Conservation (phyloP, 1,284 basidiomycete genomes). For the Moesziomyces sp. region DNA sequence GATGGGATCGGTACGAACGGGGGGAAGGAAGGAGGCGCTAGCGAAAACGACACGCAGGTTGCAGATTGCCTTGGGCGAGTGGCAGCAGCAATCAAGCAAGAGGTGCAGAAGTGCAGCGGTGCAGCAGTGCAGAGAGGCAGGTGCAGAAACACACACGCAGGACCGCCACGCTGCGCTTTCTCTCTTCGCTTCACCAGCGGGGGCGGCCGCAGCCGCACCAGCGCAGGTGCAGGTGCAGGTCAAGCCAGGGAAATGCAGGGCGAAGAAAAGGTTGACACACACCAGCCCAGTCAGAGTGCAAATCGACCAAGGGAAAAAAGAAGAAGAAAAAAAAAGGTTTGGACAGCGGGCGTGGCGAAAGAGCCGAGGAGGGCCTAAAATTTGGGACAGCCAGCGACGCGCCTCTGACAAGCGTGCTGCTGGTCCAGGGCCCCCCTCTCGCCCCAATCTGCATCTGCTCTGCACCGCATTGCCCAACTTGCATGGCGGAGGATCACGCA, state of each 20-base stretch:
- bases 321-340: neutral
- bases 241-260: conserved; percentile 9
- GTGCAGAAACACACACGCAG: conserved; percentile 8
- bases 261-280: conserved; percentile 12
- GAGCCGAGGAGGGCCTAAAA: conserved; percentile 6
- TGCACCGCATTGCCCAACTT: conserved; percentile 6
- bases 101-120: too few relatives aligned
- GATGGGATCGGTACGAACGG: neutral
- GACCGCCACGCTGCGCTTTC: neutral
- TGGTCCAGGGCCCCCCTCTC: neutral
- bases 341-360: conserved; percentile 1
- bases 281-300: conserved; percentile 3
- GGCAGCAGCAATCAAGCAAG: conserved; percentile 1
- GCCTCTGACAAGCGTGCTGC: conserved; percentile 7
- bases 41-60: conserved; percentile 42
- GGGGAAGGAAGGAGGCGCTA: neutral
- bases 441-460: too few relatives aligned
- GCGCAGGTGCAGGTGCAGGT: conserved; percentile 26
- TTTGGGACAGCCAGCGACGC: conserved; percentile 1
- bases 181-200: too few relatives aligned
- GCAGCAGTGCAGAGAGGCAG: too few relatives aligned
- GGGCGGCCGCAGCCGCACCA: conserved; percentile 1
- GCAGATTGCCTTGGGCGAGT: conserved; percentile 32
- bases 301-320: conserved; percentile 5
- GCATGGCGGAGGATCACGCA: neutral